Evolutionary conservation across 108 stramenopile species (phyloP), one percentile per base, ranked within the genome.

Genomic region (Skeletonema grethae): DNA sequence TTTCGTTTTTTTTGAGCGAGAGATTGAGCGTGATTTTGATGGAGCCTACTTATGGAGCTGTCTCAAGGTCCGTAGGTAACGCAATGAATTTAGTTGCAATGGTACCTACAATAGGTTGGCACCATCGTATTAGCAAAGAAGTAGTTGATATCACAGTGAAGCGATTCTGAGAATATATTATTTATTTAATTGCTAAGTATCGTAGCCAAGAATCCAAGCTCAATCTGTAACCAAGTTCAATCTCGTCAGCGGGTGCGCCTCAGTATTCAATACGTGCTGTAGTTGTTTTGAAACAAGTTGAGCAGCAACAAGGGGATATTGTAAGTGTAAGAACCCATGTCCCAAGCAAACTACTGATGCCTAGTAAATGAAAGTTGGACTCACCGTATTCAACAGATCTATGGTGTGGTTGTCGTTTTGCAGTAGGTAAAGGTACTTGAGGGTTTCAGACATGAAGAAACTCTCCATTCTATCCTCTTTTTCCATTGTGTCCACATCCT

Each of bases 391-490:
- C 55, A 77, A 57, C 13, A 77, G 65, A 25, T 77, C 76, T 38
- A 77, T 45, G 20, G 65, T 64, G 28, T 72, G 31, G 8, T 46
- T 43, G 32, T 72, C 65, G 30, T 77, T 72, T 62, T 77, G 76
- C 50, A 77, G 65, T 9, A 77, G 36, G 65, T 87, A 88, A 20
- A 93, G 72, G 71, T 97, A 97, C 79, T 97, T 97, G 35, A 97
- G 79, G 18, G 94, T 97, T 83, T 97, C 96, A 39, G 89, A 86
- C 55, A 95, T 60, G 65, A 97, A 97, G 82, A 91, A 97, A 10
- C 86, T 87, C 45, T 93, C 92, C 94, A 95, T 95, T 31, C 89
- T 72, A 74, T 97, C 85, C 20, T 57, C 57, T 12, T 69, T 48
- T 31, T 69, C 43, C 65, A 72, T 32, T 38, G 76, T 59, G 64